Base-by-base conservation (phyloP, 1,139 yeast species). In the Candida albicans region DNA sequence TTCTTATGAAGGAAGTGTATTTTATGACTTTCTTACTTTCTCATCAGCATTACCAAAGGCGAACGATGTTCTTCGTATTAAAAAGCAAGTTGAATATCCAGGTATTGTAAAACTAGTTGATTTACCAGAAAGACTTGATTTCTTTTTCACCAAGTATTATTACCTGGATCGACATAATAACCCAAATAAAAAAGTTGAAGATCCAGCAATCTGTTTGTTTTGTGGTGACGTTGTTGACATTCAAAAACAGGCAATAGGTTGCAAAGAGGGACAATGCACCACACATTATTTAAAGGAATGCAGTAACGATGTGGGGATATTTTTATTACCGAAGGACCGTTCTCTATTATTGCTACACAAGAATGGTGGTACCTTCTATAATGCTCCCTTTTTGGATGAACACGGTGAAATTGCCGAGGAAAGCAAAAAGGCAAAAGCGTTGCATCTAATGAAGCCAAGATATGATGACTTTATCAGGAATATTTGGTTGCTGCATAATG, bases 321-420 rank as follows among this genome's bases (percentile, higher is more conserved):
- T 85, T 57, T 67, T 93, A 41, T 60, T 91, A 9, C 93, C 96
- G 1, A 81, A 86, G 52, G 87, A 86, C 48, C 78, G 89, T 51
- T 72, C 87, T n/a, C 62, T 88, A 30, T 66, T 89, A 43, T 60
- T 88, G 32, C 61, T 93, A 42, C 78, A 86, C 51, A 79, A 79
- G 41, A 77, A 77, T 36, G 87, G 85, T 0, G 99, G 99, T 0
- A 82, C 96, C 0, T 91, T 91, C 59, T 76, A 81, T 49, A 83
- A 82, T 35, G 87, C 96, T 1, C 99, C 98, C 0, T 93, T 83
- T 58, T 66, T 88, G 36, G 96, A 91, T 60, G 74, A 77, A 38
- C 96, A 89, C 62, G 98, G 98, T 0, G 98, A 91, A 56, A 64
- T 82, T 12, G 91, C 91, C 39, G 85, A 82, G 39, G 95, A 87